Base-by-base conservation (phyloP, 768 basidiomycete species). In the Tricholoma bakamatsutake region DNA sequence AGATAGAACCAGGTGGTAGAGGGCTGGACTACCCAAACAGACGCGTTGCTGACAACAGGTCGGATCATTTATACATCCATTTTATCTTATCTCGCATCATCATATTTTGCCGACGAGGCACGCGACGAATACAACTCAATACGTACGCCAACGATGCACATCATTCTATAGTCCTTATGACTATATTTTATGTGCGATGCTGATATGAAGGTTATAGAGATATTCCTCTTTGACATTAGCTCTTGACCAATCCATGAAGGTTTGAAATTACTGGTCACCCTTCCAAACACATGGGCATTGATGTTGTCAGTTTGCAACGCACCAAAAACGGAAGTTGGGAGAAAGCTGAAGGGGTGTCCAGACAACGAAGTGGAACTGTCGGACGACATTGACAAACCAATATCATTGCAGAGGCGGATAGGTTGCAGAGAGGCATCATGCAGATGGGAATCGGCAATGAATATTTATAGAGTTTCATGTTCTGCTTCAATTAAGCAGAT, bases 41-140 rank as follows among this genome's bases (percentile, higher is more conserved):
- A 31, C 31, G 21, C 21, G 18, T 53, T 54, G 54, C 39, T 37
- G 9, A 55, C 31, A 54, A 24, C 17, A 43, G 54, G 18, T 52
- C 64, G 62, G 64, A 64, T 64, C 62, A 62, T 50, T 52, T 53
- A 48, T 57, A 57, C 57, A 62, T 28, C 55, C 55, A 56, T 60
- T 59, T 64, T 64, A 65, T 65, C 59, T 62, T 57, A 65, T 63
- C 62, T 54, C 55, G 56, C 54, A 58, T 63, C 62, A 52, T 33
- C 15, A 43, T 31, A 24, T 24, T 24, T 18, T 8, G 9, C 46
- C 15, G 46, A 31, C 46, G 31, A 13, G 46, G 28, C 50, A 51
- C 50, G 9, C 33, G 24, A 18, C 9, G 27, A 3, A 18, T 21
- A n/a, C n/a, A n/a, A n/a, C n/a, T n/a, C n/a, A n/a, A n/a, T n/a